Evolutionary conservation across 306 rosid species (phyloP), one percentile per base, ranked within the genome.

Genomic region (Inga oerstediana): DNA sequence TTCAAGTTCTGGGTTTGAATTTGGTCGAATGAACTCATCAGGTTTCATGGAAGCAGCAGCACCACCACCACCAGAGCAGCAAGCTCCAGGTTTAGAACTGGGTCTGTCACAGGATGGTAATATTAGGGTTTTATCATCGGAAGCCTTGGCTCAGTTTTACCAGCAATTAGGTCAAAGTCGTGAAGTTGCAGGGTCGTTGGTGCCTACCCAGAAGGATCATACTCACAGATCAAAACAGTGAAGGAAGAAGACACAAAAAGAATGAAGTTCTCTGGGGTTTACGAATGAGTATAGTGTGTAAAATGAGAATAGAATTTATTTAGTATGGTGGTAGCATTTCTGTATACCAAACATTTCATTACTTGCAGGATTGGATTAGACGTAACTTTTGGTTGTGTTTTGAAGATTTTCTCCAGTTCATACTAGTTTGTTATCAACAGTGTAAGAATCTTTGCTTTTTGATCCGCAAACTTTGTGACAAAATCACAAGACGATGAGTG

Each of bases 61-160:
- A 65, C 1, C 30, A 27, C 14, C 68, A 39, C 83, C 80, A 65
- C 19, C 62, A 39, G 87, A 84, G 45, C 84, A 83, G 16, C 89
- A 89, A 70, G 77, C 79, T 41, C 92, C 90, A 5, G 91, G 91
- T 56, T 64, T 87, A 59, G 92, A 89, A 59, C 86, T 89, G 8
- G 92, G 92, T 34, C 85, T 89, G 12, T 85, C 90, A 7, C 89
- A 89, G 74, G 92, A 87, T 35, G 91, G 86, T 54, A 87, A 85
- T 85, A 17, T 88, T 56, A 87, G 89, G 85, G 39, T 89, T 68
- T 46, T 87, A 68, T 79, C 83, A 76, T 78, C 92, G 15, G 86
- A 88, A 41, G 77, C 85, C 46, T 81, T 79, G 61, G 67, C 71
- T 35, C 90, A 83, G 44, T 70, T 85, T 76, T 87, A 87, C 73